Evolutionary conservation across 140 eudicot genomes (phyloP), one percentile per base, ranked within the genome.

Genomic region (Flaveria floridana): DNA sequence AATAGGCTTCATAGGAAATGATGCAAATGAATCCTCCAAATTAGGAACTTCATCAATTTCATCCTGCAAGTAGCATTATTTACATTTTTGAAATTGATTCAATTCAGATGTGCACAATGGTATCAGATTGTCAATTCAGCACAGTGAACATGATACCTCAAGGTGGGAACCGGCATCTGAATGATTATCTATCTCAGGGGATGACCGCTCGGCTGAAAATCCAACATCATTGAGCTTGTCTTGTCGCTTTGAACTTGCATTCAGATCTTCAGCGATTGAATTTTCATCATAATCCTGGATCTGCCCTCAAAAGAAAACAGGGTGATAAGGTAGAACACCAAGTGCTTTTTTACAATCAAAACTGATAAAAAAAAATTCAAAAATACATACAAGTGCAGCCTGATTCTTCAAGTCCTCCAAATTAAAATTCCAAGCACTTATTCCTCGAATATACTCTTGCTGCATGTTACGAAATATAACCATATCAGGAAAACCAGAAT

Each of bases 391-490:
- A 72, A 90, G 94, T 57, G 98, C 91, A 68, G 98, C 98, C 79
- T 93, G 96, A 79, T 83, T 88, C 86, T 89, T 93, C 89, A 93
- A 85, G 86, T 93, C 98, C 83, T 93, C 98, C 84, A 93, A 84
- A 82, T 93, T 90, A 74, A 93, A 93, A 77, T 93, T 93, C 98
- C 98, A 93, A 23, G 98, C 97, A 77, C 98, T 93, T 66, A 93
- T 88, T 65, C 98, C 98, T 74, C 98, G 91, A 52, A 90, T 88
- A 76, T 93, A 93, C 81, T 90, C 98, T 90, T 90, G 91, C 98
- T 93, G 96, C 88, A 82, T 15, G 50, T 42, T 65, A 70, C 11
- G 7, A 74, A 20, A 58, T 48, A 80, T 21, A 20, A 63, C 50
- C 11, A 20, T 25, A 71, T 79, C 83, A 79, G 63, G 63, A 68